phyloP scores from a whole-genome alignment of 2,329 filamentous ascomycete genomes.

The Paraphoma sp. region DNA sequence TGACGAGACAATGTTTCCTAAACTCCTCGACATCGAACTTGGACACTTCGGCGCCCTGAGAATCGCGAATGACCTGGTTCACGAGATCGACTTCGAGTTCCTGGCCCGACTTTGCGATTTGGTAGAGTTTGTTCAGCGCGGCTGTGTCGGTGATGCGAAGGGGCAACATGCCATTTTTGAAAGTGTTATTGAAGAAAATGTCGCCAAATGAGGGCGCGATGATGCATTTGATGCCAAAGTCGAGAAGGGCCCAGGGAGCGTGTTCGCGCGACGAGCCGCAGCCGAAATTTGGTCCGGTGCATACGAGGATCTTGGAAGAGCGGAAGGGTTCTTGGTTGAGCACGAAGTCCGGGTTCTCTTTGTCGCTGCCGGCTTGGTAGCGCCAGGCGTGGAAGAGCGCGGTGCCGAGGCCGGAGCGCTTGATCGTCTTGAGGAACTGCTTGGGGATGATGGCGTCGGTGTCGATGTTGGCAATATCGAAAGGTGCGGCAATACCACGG shows the following conservation, averaged over 20 bases:
- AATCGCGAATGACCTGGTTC: conserved; percentile 81
- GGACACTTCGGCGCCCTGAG: conserved; percentile 74
- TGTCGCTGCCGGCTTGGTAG: conserved; percentile 68
- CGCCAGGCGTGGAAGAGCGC: conserved; percentile 89
- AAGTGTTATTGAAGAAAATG: conserved; percentile 99
- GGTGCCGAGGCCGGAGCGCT: conserved; percentile 88
- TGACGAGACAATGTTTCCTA: conserved; percentile 90
- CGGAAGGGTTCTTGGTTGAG: conserved; percentile 91
- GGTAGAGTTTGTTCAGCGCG: conserved; percentile 73
- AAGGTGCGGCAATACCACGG: conserved; percentile 84
- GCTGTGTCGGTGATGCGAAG: conserved; percentile 74
- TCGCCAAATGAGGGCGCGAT: conserved; percentile 89
- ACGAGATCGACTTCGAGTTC: conserved; percentile 91
- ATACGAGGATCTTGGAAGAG: conserved; percentile 84
- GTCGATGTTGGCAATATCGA: conserved; percentile 91
- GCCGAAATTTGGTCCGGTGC: conserved; percentile 92
- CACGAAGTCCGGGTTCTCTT: conserved; percentile 80
- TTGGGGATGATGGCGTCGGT: conserved; percentile 99
- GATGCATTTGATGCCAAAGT: conserved; percentile 94
- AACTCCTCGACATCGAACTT: conserved; percentile 90
- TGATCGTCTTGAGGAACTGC: conserved; percentile 99
- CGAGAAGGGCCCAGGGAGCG: conserved; percentile 94
- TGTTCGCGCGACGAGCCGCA: conserved; percentile 94
- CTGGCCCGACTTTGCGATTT: conserved; percentile 77
- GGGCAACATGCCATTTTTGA: conserved; percentile 99